A percentile compares a stretch with the other conserved stretches of the same genome.
phyloP scores from a whole-genome alignment of 208 protist genomes.

The Trypanosoma mega region DNA sequence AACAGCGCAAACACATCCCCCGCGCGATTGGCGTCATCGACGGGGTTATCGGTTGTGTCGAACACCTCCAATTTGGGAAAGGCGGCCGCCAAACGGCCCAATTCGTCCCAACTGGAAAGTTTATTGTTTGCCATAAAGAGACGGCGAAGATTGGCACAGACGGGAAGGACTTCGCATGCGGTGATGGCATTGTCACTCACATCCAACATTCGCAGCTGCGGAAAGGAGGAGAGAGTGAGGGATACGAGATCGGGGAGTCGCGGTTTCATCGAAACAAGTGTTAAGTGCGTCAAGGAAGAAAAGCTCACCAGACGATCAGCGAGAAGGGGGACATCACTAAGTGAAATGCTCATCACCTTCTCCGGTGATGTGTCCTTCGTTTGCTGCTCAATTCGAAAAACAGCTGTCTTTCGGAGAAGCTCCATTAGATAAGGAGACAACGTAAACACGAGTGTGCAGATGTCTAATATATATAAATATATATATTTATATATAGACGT shows the following conservation, averaged over 20 bases:
- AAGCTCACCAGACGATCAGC: conserved; percentile 49
- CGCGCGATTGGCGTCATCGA: conserved; percentile 45
- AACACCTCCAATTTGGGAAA: conserved; percentile 71
- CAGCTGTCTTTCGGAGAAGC: conserved; percentile 64
- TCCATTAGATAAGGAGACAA: too few relatives aligned
- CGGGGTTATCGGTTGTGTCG: conserved; percentile 60
- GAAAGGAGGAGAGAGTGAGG: conserved; percentile 33
- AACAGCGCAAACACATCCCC: conserved; percentile 54
- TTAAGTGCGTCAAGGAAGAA: conserved; percentile 49
- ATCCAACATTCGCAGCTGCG: conserved; percentile 57
- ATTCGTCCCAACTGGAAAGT: conserved; percentile 44
- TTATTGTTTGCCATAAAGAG: conserved; percentile 77
- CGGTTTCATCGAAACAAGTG: conserved; percentile 69
- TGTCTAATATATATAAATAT: background rate
- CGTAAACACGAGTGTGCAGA: too few relatives aligned
- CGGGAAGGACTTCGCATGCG: conserved; percentile 26
- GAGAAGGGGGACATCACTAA: conserved; percentile 60
- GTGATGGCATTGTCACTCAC: conserved; percentile 84
- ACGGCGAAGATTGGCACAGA: conserved; percentile 32
- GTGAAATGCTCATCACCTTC: conserved; percentile 56
- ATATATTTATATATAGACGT: background rate
- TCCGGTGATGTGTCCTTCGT: conserved; percentile 41
- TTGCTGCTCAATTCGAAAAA: conserved; percentile 68
- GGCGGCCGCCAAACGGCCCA: conserved; percentile 42
- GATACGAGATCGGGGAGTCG: conserved; percentile 32